Percentiles rank a stretch among this genome's conserved stretches.
phyloP scores from a whole-genome alignment of 2,329 filamentous ascomycete genomes.

The Colletotrichum tofieldiae region DNA sequence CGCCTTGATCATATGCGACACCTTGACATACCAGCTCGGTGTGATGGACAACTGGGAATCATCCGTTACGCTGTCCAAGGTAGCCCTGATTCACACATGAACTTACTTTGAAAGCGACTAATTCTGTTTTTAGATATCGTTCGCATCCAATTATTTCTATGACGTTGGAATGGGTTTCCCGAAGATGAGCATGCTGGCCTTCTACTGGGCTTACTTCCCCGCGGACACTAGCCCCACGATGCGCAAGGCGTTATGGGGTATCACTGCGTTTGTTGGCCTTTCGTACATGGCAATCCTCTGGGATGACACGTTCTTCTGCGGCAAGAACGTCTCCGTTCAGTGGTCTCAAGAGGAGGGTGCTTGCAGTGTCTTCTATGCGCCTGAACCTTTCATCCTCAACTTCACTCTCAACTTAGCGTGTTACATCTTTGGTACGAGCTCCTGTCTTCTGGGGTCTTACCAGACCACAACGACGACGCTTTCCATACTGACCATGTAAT shows the following conservation, averaged over 20 bases:
- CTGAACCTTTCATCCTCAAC: conserved; percentile 53
- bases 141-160: conserved; percentile 56
- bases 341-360: conserved; percentile 55
- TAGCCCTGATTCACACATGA: not conserved
- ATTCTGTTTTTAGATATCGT: conserved; percentile 48
- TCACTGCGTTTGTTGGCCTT: conserved; percentile 51
- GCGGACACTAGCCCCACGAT: conserved; percentile 47
- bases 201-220: conserved; percentile 55
- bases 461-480: too few species aligned
- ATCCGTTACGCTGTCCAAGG: conserved; percentile 53
- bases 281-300: conserved; percentile 53
- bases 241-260: conserved; percentile 50
- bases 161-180: conserved; percentile 56
- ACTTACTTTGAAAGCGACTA: not conserved
- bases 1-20: conserved; percentile 54
- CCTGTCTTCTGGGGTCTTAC: too few species aligned
- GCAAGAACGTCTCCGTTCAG: conserved; percentile 52
- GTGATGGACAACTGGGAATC: conserved; percentile 51
- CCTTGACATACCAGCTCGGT: conserved; percentile 51
- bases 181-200: conserved; percentile 55
- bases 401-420: conserved; percentile 53
- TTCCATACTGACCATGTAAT: not conserved
- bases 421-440: conserved; percentile 50
- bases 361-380: conserved; percentile 54
- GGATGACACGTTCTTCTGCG: conserved; percentile 55